Evolutionary conservation across 164 flowering plant genomes (phyloP).

Genomic region (Tinospora cordifolia): DNA sequence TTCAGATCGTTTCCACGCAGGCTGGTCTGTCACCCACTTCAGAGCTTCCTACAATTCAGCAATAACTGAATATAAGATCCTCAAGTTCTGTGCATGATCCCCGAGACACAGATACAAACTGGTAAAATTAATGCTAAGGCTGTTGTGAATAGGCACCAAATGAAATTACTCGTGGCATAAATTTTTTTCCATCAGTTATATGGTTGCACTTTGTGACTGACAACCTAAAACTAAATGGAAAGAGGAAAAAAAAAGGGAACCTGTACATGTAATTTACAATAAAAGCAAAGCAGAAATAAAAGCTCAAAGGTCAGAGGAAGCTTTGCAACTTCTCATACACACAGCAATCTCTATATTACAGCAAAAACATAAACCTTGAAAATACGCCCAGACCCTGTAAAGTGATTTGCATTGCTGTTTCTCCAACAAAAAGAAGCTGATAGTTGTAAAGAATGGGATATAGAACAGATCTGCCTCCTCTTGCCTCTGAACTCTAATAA

Average conservation of each 20-base stretch:
- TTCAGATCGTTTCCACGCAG: slow-evolving; percentile 97
- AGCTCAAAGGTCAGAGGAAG: no score
- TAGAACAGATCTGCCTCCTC: slow-evolving; percentile 92
- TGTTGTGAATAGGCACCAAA: no score
- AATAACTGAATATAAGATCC: slow-evolving; percentile 10
- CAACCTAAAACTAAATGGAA: background rate
- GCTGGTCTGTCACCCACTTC: slow-evolving; percentile 97
- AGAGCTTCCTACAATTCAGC: slow-evolving; percentile 63
- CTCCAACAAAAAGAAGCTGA: slow-evolving; percentile 92
- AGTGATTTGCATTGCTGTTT: slow-evolving; percentile 93
- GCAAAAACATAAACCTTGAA: slow-evolving; percentile 35
- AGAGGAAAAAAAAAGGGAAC: background rate
- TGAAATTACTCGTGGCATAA: background rate
- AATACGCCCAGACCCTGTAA: slow-evolving; percentile 95
- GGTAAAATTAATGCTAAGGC: no score
- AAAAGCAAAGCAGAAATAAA: background rate
- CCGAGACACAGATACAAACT: no score
- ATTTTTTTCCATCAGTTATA: background rate
- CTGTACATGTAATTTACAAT: background rate
- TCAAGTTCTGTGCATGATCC: background rate
- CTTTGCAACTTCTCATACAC: background rate
- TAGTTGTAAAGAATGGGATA: slow-evolving; percentile 94
- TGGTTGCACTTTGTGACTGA: background rate
- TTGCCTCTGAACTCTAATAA: slow-evolving; percentile 65
- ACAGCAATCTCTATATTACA: slow-evolving; percentile 8